Evolutionary conservation across 2,329 filamentous ascomycete species (phyloP), one percentile per base, ranked within the genome.

Genomic region (Trichoderma afroharzianum): DNA sequence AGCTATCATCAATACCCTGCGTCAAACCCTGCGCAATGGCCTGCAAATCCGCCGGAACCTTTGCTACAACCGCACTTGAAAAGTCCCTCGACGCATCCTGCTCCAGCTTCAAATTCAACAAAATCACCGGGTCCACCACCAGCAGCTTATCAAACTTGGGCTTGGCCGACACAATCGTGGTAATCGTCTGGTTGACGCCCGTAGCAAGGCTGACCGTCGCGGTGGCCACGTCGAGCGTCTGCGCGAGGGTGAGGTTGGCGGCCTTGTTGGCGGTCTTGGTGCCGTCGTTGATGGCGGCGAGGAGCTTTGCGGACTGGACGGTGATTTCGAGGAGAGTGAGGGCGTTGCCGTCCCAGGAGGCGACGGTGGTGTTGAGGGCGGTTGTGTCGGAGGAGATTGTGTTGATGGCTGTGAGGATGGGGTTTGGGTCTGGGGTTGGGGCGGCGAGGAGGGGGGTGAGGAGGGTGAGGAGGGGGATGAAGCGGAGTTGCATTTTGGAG

Each of bases 101-200:
- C 77, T 86, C 79, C 7, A 80, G 72, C 70, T 82, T 75, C 30
- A 88, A 74, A 71, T 82, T 83, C 18, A 83, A 57, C 50, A 84
- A 76, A 43, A 87, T 84, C 43, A 84, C 75, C 0, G 84, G 83
- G 61, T 78, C 80, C 30, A 86, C 79, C 43, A 86, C 73, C 1
- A 84, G 67, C 6, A 85, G 75, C 50, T 77, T 77, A 73, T 85
- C 81, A 71, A 87, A 87, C 73, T 84, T 82, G 24, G 76, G 79
- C 77, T 85, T 85, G 32, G 79, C 76, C 12, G 71, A 75, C 71
- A 84, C 77, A 26, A 86, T 76, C n/a, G 78, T 78, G 8, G 76
- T 74, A 33, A 85, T 78, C 4, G 82, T 82, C 36, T 74, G 68
- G 73, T 83, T 80, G 72, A 85, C 82, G n/a, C 77, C 76, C 12